Percentiles rank a stretch among this genome's conserved stretches.
phyloP scores from a whole-genome alignment of 1,284 basidiomycete genomes.

The Microbotryum lychnidis-dioicae region DNA sequence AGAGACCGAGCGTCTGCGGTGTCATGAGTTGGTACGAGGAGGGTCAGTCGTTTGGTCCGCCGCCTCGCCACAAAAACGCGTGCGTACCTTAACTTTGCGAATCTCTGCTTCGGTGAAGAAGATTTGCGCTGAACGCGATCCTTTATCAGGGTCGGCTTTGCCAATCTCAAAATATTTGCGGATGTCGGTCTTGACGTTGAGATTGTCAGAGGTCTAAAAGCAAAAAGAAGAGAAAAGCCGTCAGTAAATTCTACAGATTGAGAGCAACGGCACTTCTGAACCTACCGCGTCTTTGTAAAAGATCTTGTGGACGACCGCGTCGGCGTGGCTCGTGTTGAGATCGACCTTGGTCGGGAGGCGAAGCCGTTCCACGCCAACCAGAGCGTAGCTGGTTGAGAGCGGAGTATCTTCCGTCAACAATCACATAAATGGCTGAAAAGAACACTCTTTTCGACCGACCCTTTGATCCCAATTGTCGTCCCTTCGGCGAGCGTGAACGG shows the following conservation, averaged over 20 bases:
- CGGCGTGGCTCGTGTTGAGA: conserved; percentile 65
- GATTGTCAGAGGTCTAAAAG: conserved; percentile 15
- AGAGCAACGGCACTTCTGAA: conserved; percentile 34
- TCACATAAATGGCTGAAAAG: neutral
- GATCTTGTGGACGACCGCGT: conserved; percentile 61
- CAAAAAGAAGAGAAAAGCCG: neutral
- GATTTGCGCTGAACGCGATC: conserved; percentile 46
- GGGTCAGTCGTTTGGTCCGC: conserved; percentile 52
- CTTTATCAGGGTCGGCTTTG: conserved; percentile 18
- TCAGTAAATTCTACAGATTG: neutral
- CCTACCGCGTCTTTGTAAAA: conserved; percentile 64
- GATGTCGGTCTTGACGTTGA: conserved; percentile 40
- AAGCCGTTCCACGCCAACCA: conserved; percentile 77
- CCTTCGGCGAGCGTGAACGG: conserved; percentile 71
- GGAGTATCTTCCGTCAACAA: neutral
- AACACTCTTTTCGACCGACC: conserved; percentile 48
- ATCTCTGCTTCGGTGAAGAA: conserved; percentile 82
- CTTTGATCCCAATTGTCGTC: conserved; percentile 81
- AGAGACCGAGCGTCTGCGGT: conserved; percentile 15
- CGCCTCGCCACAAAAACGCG: conserved; percentile 49
- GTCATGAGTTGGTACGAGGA: neutral
- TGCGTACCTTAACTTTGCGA: conserved; percentile 54
- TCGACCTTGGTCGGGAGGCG: conserved; percentile 69
- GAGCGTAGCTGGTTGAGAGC: conserved; percentile 55
- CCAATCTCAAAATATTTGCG: conserved; percentile 39